A percentile compares a stretch with the other conserved stretches of the same genome.
Conservation (phyloP, 2,329 filamentous ascomycete species). For the Aspergillus ustus region DNA sequence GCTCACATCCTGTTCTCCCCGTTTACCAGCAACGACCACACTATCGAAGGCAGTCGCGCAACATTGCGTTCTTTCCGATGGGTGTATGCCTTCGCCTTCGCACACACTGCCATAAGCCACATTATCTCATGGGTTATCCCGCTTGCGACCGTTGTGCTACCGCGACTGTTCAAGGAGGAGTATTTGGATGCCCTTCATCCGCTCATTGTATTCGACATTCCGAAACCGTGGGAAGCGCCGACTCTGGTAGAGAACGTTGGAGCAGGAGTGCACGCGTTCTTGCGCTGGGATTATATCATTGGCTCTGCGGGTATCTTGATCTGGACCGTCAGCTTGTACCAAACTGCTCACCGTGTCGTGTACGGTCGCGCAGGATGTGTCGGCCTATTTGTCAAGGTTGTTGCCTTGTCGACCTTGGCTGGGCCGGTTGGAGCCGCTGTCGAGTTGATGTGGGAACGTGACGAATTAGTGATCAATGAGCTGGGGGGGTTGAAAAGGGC, state of each 20-base stretch:
- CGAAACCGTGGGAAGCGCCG: conserved; percentile 40
- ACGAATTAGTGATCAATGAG: conserved; percentile 48
- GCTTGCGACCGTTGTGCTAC: conserved; percentile 42
- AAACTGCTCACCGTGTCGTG: conserved; percentile 33
- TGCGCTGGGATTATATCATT: conserved; percentile 56
- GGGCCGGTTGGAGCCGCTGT: conserved; percentile 53
- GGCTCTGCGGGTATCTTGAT: conserved; percentile 49
- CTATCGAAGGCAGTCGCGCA: conserved; percentile 28
- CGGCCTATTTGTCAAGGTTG: conserved; percentile 40
- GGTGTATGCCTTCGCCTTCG: conserved; percentile 49
- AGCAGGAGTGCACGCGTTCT: conserved; percentile 50
- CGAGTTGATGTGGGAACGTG: conserved; percentile 55
- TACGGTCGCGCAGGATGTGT: conserved; percentile 31
- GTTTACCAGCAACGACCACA: conserved; percentile 30
- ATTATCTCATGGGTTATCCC: conserved; percentile 48
- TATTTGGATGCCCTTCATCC: conserved; percentile 44
- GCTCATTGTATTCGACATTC: conserved; percentile 41
- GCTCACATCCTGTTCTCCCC: conserved; percentile 33
- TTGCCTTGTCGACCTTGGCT: conserved; percentile 40
- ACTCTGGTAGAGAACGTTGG: conserved; percentile 39
- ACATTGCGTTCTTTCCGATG: conserved; percentile 40
- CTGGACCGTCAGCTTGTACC: conserved; percentile 51
- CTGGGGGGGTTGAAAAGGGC: conserved; percentile 40
- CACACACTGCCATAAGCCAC: conserved; percentile 46
- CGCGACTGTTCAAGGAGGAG: conserved; percentile 39